Evolutionary conservation across 1,284 basidiomycete species (phyloP), one percentile per base, ranked within the genome.

Genomic region (Sanghuangporus sanghuang): DNA sequence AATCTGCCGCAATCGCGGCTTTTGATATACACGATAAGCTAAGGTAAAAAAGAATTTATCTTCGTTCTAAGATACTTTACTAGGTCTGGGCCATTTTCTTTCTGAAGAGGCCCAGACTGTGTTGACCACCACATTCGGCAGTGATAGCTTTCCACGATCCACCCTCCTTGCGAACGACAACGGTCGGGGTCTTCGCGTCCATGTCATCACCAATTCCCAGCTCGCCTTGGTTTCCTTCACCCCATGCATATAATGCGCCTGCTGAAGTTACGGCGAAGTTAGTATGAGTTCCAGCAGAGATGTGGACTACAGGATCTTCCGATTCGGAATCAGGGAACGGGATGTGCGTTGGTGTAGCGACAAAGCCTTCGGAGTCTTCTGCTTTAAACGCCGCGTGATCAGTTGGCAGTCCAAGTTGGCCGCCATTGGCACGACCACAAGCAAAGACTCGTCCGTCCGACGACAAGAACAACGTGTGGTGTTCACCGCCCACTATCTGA

Each of bases 401-500:
- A 46, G 84, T 80, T 0, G 78, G 76, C 23, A 95, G 73, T 6
- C 95, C 95, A 32, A 95, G 82, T 69, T 95, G 92, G 40, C 86
- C 83, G 56, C 85, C 85, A 68, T 93, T 91, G 56, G 85, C 85
- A 50, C 92, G 85, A 3, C 94, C 94, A 69, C 87, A 89, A 1
- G 86, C 91, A 74, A 85, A 96, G 1, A 98, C 92, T 67, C 88
- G 84, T 61, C 95, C 95, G 58, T 87, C 84, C 59, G 84, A 81
- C 27, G 95, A 89, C 66, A 95, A 78, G 81, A 98, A 98, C 38
- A 96, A 75, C 0, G 93, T 88, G 74, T 98, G 93, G 72, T 95
- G 90, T 67, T 91, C 87, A 50, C 95, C 95, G 12, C 87, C 92
- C 32, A 73, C 78, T 63, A 93, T 89, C 69, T 88, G 81, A 18